These are phyloP conservation scores for Russula olivacea DNA, from an alignment of 768 basidiomycete species.

Conservation along the genomic window DNA sequence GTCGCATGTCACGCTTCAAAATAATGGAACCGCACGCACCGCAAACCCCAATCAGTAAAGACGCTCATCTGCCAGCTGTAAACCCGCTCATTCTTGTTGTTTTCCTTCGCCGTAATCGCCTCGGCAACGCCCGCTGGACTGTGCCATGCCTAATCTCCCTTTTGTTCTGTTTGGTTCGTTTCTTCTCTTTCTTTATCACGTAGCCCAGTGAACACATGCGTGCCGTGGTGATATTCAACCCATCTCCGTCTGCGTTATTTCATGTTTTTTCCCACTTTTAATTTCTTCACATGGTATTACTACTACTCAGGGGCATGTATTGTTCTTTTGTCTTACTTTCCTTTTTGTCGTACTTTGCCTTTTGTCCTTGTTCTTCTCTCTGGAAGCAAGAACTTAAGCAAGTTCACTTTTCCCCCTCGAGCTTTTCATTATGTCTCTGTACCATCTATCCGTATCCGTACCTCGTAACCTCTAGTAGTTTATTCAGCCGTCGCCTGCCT, in stretches of 20 bases:
- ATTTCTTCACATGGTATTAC: slow-evolving; percentile 14
- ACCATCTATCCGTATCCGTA: slow-evolving; percentile 23
- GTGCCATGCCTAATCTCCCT: neutral
- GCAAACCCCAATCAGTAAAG: slow-evolving; percentile 6
- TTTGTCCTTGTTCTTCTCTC: neutral
- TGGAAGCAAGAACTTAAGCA: slow-evolving; percentile 16
- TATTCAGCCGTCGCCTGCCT: slow-evolving; percentile 13
- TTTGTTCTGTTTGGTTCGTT: neutral
- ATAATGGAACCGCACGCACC: slow-evolving; percentile 18
- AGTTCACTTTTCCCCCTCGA: neutral
- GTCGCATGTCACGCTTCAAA: slow-evolving; percentile 14
- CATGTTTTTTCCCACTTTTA: neutral
- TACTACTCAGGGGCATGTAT: slow-evolving; percentile 11
- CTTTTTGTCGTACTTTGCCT: neutral
- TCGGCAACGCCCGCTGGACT: slow-evolving; percentile 12
- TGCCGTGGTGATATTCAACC: slow-evolving; percentile 17
- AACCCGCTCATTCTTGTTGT: neutral
- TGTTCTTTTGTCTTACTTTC: neutral
- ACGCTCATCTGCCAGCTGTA: slow-evolving; percentile 7
- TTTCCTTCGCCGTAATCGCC: neutral
- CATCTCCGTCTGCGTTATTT: slow-evolving; percentile 20
- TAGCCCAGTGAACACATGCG: slow-evolving; percentile 8
- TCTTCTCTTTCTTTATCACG: neutral
- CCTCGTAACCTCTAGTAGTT: slow-evolving; percentile 19
- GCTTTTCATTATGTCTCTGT: slow-evolving; percentile 12